A percentile compares a stretch with the other conserved stretches of the same genome.
Evolutionary conservation across 1,139 yeast species (phyloP).

Genomic region (Saccharomyces pastorianus): DNA sequence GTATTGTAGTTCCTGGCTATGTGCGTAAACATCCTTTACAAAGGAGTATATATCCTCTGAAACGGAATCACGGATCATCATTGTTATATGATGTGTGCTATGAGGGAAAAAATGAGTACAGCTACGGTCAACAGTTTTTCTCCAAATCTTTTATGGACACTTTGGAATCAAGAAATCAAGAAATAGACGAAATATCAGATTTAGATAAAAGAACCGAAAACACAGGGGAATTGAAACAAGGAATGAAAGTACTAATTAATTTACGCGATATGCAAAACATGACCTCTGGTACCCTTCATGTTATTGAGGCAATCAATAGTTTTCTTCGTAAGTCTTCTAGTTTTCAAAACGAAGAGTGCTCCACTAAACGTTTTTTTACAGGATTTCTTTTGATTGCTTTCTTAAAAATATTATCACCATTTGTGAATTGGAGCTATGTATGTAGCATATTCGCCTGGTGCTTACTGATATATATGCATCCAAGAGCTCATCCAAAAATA

Average conservation of each 20-base stretch:
- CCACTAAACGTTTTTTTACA: slow-evolving; percentile 48
- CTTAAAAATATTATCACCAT: slow-evolving; percentile 49
- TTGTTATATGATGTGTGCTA: slow-evolving; percentile 43
- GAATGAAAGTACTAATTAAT: slow-evolving; percentile 35
- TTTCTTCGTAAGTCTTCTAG: slow-evolving; percentile 60
- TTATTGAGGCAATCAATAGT: slow-evolving; percentile 46
- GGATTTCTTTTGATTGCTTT: slow-evolving; percentile 38
- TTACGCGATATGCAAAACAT: slow-evolving; percentile 43
- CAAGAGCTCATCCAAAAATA: slow-evolving; percentile 39
- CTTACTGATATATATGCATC: slow-evolving; percentile 45
- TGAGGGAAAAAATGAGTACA: slow-evolving; percentile 31
- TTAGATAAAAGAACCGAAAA: slow-evolving; percentile 6
- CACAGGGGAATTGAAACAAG: slow-evolving; percentile 25
- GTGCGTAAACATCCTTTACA: slow-evolving; percentile 59
- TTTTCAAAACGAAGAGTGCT: slow-evolving; percentile 59
- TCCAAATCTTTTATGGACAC: neutral
- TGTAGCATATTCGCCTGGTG: slow-evolving; percentile 53
- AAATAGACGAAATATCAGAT: neutral
- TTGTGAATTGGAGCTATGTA: slow-evolving; percentile 58
- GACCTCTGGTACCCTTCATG: slow-evolving; percentile 47
- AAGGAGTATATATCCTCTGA: slow-evolving; percentile 37
- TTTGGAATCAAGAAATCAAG: neutral
- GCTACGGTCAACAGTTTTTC: slow-evolving; percentile 12
- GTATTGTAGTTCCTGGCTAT: slow-evolving; percentile 65
- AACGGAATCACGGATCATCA: slow-evolving; percentile 49